phyloP scores from a whole-genome alignment of 192 early-diverging fungal species.

The Backusella westeae region DNA sequence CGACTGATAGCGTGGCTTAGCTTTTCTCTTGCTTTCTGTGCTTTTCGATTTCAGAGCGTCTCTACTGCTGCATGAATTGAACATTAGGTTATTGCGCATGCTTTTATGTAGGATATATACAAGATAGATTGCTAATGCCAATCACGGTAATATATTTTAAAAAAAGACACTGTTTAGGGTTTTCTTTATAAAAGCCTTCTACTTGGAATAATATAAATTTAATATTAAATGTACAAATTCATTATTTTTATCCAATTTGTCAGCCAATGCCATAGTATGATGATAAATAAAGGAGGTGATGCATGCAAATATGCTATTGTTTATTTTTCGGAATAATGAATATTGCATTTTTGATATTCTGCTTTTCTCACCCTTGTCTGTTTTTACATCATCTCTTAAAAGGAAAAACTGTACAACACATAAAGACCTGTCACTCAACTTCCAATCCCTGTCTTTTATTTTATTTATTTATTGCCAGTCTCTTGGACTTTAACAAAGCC shows the following conservation, averaged over 20 bases:
- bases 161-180: too few relatives aligned
- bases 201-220: too few relatives aligned
- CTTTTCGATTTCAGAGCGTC: neutral
- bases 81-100: neutral
- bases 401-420: neutral
- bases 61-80: neutral
- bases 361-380: neutral
- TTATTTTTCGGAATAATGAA: too few relatives aligned
- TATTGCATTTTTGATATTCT: neutral
- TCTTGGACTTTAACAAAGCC: neutral
- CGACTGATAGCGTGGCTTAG: neutral
- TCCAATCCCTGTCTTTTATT: neutral
- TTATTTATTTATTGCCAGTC: neutral
- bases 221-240: too few relatives aligned
- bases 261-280: too few relatives aligned
- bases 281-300: too few relatives aligned
- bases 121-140: neutral
- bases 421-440: neutral
- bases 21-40: neutral
- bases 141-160: too few relatives aligned
- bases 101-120: neutral
- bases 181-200: too few relatives aligned
- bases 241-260: too few relatives aligned
- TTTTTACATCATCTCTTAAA: neutral
- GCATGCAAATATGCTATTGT: too few relatives aligned